phyloP scores from a whole-genome alignment of 2,329 filamentous ascomycete species.

The Aspergillus ibericus region DNA sequence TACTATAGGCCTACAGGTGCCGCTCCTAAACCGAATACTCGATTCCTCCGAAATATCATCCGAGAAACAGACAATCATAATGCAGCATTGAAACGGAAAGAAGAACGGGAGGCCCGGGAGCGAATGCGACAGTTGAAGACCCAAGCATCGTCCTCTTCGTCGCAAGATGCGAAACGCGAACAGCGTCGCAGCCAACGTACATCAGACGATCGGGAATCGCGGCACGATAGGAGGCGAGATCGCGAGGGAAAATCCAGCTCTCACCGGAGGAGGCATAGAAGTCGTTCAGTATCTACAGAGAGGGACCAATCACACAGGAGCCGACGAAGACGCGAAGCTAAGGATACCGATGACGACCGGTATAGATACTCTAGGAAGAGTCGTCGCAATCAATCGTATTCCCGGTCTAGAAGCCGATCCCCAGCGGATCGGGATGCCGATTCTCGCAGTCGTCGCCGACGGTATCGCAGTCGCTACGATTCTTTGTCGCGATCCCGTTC shows the following conservation, averaged over 20 bases:
- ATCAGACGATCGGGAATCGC: constrained; percentile 21
- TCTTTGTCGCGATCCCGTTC: constrained; percentile 23
- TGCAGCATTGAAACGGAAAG: constrained; percentile 77
- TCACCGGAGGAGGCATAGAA: constrained; percentile 29
- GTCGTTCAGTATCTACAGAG: constrained; percentile 28
- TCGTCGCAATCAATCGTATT: constrained; percentile 20
- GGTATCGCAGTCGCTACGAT: constrained; percentile 17
- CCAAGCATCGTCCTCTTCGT: constrained; percentile 34
- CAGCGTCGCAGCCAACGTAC: constrained; percentile 12
- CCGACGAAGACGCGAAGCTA: constrained; percentile 23
- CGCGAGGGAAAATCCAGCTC: constrained; percentile 26
- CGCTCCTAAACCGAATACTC: constrained; percentile 83
- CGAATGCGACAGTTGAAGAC: constrained; percentile 62
- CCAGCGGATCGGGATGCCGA: constrained; percentile 13
- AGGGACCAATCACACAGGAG: constrained; percentile 26
- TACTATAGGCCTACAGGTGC: constrained; percentile 60
- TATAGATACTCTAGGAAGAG: constrained; percentile 18
- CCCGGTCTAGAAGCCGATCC: constrained; percentile 24
- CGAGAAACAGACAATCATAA: constrained; percentile 88
- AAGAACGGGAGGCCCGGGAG: constrained; percentile 73
- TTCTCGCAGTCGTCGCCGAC: constrained; percentile 15
- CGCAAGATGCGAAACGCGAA: constrained; percentile 38
- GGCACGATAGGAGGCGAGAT: constrained; percentile 23
- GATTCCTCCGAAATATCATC: constrained; percentile 85
- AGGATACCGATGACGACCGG: constrained; percentile 19